Conservation (phyloP, 2,329 filamentous ascomycete genomes). For the Anisogramma anomala region DNA sequence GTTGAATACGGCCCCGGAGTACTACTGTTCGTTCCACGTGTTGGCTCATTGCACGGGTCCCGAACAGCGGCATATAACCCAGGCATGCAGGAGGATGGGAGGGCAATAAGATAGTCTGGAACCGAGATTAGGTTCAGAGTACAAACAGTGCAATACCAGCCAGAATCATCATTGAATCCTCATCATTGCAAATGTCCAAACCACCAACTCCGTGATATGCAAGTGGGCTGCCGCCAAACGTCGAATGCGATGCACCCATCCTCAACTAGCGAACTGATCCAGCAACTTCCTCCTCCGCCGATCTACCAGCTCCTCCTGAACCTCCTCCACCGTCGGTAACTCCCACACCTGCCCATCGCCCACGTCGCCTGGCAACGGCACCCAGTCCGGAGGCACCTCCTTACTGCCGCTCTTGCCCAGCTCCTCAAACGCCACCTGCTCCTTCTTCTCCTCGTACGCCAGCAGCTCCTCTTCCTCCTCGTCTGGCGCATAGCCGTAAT, state of each 20-base stretch:
- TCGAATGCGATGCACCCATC: not conserved
- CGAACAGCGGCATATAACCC: not conserved
- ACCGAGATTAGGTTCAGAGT: too few species aligned
- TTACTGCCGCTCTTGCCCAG: constrained; percentile 39
- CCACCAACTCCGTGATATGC: constrained; percentile 12
- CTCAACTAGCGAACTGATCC: constrained; percentile 52
- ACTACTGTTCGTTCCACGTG: too few species aligned
- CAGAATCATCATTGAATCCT: too few species aligned
- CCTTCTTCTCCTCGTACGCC: constrained; percentile 71
- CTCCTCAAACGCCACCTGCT: constrained; percentile 65
- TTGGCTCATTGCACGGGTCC: too few species aligned
- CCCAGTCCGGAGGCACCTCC: constrained; percentile 58
- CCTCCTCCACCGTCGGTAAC: constrained; percentile 76
- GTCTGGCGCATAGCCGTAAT: constrained; percentile 89
- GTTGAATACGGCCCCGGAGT: too few species aligned
- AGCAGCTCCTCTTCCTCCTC: constrained; percentile 79
- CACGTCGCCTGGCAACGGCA: constrained; percentile 72
- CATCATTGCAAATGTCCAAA: not conserved
- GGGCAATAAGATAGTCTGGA: too few species aligned
- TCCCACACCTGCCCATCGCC: constrained; percentile 77
- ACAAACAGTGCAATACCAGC: too few species aligned
- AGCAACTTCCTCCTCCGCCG: constrained; percentile 71
- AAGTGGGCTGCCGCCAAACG: not conserved
- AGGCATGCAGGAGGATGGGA: not conserved
- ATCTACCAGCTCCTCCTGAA: constrained; percentile 88